phyloP scores from a whole-genome alignment of 2,329 filamentous ascomycete species.

The Exophiala phaeomuriformis region DNA sequence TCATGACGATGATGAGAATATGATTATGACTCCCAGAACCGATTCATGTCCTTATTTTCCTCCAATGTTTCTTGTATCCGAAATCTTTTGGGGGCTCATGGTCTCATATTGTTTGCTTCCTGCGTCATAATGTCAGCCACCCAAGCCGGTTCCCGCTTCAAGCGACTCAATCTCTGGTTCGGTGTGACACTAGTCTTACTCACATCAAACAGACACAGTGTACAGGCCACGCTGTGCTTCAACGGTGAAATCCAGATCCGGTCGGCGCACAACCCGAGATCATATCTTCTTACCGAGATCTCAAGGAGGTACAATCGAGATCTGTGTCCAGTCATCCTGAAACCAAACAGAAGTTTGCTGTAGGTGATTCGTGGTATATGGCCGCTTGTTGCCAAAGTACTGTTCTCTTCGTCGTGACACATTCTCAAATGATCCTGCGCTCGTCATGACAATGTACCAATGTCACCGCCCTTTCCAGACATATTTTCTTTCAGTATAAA shows the following conservation, averaged over 20 bases:
- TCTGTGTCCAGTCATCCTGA: not conserved
- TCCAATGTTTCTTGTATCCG: not conserved
- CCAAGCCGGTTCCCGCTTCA: not conserved
- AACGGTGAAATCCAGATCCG: too few relatives aligned
- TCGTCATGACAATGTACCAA: too few relatives aligned
- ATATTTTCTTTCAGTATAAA: too few relatives aligned
- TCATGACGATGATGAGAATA: constrained; percentile 17
- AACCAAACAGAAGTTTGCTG: too few relatives aligned
- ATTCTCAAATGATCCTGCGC: too few relatives aligned
- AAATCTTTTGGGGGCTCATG: too few relatives aligned
- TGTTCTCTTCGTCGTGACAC: too few relatives aligned
- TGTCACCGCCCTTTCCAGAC: too few relatives aligned
- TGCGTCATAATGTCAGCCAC: not conserved
- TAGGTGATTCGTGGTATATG: too few relatives aligned
- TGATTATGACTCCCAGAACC: constrained; percentile 14
- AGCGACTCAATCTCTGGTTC: not conserved
- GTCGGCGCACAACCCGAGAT: not conserved
- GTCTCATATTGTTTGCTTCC: too few relatives aligned
- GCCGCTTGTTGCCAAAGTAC: too few relatives aligned
- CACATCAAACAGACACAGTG: not conserved
- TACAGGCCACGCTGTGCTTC: not conserved
- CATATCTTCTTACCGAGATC: not conserved
- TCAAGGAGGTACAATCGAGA: not conserved
- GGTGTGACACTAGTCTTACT: not conserved
- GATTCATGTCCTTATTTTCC: not conserved